Conservation (phyloP, 2,329 filamentous ascomycete genomes). For the Didymella segeticola region DNA sequence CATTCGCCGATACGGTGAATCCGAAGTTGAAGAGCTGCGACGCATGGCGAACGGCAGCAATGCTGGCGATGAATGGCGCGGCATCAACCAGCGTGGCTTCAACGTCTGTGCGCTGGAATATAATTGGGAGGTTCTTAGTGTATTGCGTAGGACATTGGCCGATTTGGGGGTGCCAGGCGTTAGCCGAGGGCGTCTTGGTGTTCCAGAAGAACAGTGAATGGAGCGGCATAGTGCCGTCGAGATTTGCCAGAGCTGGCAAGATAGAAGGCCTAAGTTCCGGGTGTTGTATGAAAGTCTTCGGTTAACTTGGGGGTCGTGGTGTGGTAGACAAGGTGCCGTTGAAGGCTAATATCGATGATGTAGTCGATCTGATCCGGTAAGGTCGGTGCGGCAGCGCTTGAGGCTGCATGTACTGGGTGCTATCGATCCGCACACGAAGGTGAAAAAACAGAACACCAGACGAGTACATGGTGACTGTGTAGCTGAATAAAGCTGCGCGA, state of each 20-base stretch:
- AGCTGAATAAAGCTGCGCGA: too few species aligned
- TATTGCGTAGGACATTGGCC: slow-evolving; percentile 1
- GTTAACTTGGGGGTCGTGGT: background rate
- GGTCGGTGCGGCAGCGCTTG: slow-evolving; percentile 3
- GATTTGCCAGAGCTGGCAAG: too few species aligned
- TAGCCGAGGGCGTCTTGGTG: slow-evolving; percentile 2
- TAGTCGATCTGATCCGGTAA: slow-evolving; percentile 1
- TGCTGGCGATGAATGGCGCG: slow-evolving; percentile 3
- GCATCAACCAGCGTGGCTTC: slow-evolving; percentile 5
- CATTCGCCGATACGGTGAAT: slow-evolving; percentile 3
- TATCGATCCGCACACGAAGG: too few species aligned
- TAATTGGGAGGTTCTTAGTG: background rate
- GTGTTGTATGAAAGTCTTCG: too few species aligned
- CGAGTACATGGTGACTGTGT: too few species aligned
- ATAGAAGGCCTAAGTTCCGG: too few species aligned
- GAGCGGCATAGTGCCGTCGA: background rate
- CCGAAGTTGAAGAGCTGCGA: slow-evolving; percentile 7
- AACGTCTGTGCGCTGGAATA: slow-evolving; percentile 5
- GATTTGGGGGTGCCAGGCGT: slow-evolving; percentile 4
- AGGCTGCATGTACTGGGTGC: background rate
- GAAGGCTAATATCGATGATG: slow-evolving; percentile 6
- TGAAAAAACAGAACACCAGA: too few species aligned
- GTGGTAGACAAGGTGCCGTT: background rate
- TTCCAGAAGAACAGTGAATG: slow-evolving; percentile 2
- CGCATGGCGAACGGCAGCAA: slow-evolving; percentile 6